Base-by-base conservation (phyloP, 352 stramenopile genomes). In the Pythium phragmiticola region DNA sequence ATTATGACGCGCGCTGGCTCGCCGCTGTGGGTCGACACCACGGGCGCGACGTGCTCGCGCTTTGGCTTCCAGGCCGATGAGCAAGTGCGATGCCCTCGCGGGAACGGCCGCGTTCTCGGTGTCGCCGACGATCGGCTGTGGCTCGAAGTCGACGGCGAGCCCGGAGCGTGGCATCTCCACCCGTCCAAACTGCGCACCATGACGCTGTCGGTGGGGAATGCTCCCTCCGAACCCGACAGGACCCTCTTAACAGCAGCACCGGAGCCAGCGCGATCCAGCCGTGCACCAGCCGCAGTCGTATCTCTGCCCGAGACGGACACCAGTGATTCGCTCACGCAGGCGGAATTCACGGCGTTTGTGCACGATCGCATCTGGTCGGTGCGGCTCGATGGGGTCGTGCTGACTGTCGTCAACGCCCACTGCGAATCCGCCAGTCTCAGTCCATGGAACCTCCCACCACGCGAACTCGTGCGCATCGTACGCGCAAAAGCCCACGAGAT, bases 111-210 rank as follows among this genome's bases (percentile, higher is more conserved):
- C 8, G 74, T 96, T 0, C 43, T 94, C 3, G 89, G 89, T 0
- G 73, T 89, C 7, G 78, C 80, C 2, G 71, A 78, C 33, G 66
- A 70, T 13, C 73, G 81, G 6, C 55, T 95, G 8, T 97, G 89
- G 89, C 73, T 96, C 8, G 73, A 93, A 58, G 76, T 95, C 0
- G 89, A 96, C 21, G 84, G 73, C 1, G 84, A 96, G 19, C 21
- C 72, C 14, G 87, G 88, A 26, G 75, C 75, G 21, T 96, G 89
- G 89, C 92, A 89, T 53, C 84, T 90, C 49, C 78, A 94, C 60
- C 78, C 82, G 30, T 89, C 75, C 11, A 84, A 87, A 36, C 34
- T 94, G 16, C 74, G 78, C 1, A 63, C 72, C 3, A n/a, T 88
- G 47, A 67, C 70, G 36, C 50, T 80, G 21, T 59, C 63, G 3